Base-by-base conservation (phyloP, 1,139 yeast species). In the Geotrichum klebahnii region DNA sequence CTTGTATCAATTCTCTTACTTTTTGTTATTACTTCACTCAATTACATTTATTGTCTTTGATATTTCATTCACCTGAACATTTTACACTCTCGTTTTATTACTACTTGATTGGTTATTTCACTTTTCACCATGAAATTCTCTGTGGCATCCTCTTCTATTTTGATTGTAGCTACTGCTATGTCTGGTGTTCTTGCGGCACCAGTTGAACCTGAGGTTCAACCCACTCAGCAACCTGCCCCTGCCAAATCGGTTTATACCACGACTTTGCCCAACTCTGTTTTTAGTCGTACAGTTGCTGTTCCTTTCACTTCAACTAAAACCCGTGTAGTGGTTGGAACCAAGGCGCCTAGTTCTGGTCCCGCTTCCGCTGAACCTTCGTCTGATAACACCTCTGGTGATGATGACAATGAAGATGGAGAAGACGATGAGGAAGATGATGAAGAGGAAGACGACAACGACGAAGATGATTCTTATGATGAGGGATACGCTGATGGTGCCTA, bases 401-500 rank as follows among this genome's bases (percentile, higher is more conserved):
- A 19, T 8, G 38, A 35, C 6, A 23, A 35, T 19, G 19, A 26
- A 19, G 5, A 2, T 26, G 29, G 5, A 34, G 36, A 5, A 14
- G 16, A 19, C 28, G 12, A 17, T 28, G 24, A 40, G 22, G 14
- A 40, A 10, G 44, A 29, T 14, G n/a, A 26, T 26, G 40, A 31
- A 4, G n/a, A n/a, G n/a, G 46, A 33, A 2, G 40, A 33, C 20
- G 39, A 33, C 5, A 8, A 35, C 6, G 32, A 16, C 8, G 36
- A 26, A 5, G 28, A 22, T 16, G 32, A 32, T 4, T 32, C 14
- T 23, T 43, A 43, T 33, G 34, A 36, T 20, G 37, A 44, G 26
- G 48, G 48, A 20, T 44, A 44, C 28, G 35, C 43, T n/a, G 48
- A 44, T 24, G 48, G 36, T 5, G 16, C 35, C 2, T 44, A 44